Evolutionary conservation across 768 basidiomycete genomes (phyloP), one percentile per base, ranked within the genome.

Genomic region (Cyclocybe aegerita): DNA sequence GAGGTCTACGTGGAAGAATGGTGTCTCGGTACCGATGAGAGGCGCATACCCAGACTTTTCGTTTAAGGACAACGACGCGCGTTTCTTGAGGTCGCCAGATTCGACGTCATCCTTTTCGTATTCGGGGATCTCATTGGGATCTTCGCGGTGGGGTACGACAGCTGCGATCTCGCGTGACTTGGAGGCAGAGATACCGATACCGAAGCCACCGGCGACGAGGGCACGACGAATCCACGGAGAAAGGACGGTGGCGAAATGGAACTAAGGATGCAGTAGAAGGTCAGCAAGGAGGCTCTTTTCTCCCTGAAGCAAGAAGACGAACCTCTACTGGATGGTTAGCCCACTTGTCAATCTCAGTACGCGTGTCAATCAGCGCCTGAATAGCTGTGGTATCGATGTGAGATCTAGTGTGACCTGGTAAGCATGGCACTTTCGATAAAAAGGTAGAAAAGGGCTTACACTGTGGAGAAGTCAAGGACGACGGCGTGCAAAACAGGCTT

Each of bases 181-280:
- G 7, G 71, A 66, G 3, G 70, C 53, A 2, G 75, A 64, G 10
- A 65, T 64, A n/a, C 91, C 89, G 14, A 77, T 76, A 7, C 96
- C 96, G 64, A 98, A 98, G 2, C 93, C 93, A 51, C 88, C 95
- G 4, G 94, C 92, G 41, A 93, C 71, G 32, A 95, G 78, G 4
- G 91, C 90, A 43, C 95, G 88, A 48, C 88, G 83, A 52, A 93
- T 90, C 96, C 95, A 99, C 0, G 93, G 93, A 1, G 92, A 93
- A 48, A 95, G 81, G 33, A 98, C 76, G 33, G 89, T 83, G 4
- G 92, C 88, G 65, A 99, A 99, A 72, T 98, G 96, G 78, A 97
- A 98, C 80, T 93, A 65, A 50, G 16, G 32, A 31, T 46, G 45
- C 8, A 37, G 33, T 37, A 14, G 10, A 8, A 51, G 38, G 34